phyloP scores from a whole-genome alignment of 805 yeast genomes.

The Starmerella apis region DNA sequence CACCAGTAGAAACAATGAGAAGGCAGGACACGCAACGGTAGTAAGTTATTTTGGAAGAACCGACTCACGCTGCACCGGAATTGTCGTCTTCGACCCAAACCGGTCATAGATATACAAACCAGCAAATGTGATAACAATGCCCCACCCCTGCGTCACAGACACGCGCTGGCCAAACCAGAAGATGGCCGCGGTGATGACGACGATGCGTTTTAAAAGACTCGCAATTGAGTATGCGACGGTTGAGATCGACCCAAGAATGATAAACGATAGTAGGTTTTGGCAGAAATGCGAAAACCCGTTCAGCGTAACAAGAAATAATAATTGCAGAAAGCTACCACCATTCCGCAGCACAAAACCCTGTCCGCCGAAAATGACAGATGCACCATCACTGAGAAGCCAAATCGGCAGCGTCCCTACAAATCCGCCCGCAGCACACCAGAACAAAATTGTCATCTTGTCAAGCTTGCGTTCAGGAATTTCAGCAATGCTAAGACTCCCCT shows the following conservation, averaged over 20 bases:
- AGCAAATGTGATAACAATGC: constrained; percentile 34
- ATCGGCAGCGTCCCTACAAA: constrained; percentile 61
- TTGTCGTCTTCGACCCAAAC: constrained; percentile 29
- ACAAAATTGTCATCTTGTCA: constrained; percentile 69
- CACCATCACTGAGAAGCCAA: constrained; percentile 54
- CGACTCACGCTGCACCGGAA: background rate
- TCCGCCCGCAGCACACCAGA: constrained; percentile 70
- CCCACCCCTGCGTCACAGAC: constrained; percentile 34
- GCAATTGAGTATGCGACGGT: constrained; percentile 83
- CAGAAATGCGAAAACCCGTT: constrained; percentile 70
- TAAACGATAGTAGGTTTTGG: constrained; percentile 74
- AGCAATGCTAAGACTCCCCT: constrained; percentile 2
- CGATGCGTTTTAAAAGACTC: constrained; percentile 77
- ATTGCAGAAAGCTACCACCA: constrained; percentile 35
- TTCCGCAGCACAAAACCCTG: constrained; percentile 18
- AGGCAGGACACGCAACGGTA: no score
- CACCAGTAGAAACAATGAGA: no score
- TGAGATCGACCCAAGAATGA: constrained; percentile 66
- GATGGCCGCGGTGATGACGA: constrained; percentile 70
- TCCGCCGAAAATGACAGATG: constrained; percentile 14
- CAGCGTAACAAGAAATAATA: constrained; percentile 39
- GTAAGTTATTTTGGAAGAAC: constrained; percentile 11
- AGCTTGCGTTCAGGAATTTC: constrained; percentile 36
- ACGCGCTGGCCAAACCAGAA: constrained; percentile 44
- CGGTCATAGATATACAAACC: constrained; percentile 37